These are phyloP conservation scores for Manihot esculenta DNA, from an alignment of 441 rosid species.

Conservation along the genomic window DNA sequence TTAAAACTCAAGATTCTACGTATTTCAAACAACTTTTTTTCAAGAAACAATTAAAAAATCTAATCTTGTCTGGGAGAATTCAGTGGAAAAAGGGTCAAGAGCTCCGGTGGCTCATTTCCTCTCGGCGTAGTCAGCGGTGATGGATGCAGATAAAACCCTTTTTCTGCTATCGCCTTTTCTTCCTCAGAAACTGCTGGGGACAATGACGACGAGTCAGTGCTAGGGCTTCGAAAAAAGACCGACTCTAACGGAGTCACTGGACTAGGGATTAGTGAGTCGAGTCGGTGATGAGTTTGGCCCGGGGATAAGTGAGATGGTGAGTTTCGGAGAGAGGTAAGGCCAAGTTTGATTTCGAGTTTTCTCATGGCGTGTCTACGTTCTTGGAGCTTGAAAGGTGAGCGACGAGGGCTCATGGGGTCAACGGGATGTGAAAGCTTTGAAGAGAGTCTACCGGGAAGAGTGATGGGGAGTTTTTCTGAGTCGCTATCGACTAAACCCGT, in stretches of 20 bases:
- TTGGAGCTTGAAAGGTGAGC: conserved; percentile 52
- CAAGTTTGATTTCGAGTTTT: conserved; percentile 49
- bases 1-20: not conserved
- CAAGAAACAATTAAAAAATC: not conserved
- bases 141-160: conserved; percentile 47
- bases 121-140: conserved; percentile 46
- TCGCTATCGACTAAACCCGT: conserved; percentile 37
- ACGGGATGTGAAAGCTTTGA: conserved; percentile 23
- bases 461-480: conserved; percentile 24
- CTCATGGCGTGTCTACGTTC: conserved; percentile 46
- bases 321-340: conserved; percentile 23
- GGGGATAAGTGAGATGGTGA: conserved; percentile 10
- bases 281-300: not conserved
- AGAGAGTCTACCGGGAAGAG: conserved; percentile 18
- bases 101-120: conserved; percentile 46
- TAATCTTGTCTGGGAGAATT: conserved; percentile 30
- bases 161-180: conserved; percentile 40
- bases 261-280: conserved; percentile 29
- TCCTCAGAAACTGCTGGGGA: conserved; percentile 35
- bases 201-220: conserved; percentile 33
- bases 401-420: conserved; percentile 33
- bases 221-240: conserved; percentile 26
- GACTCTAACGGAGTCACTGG: conserved; percentile 47
- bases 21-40: not conserved
- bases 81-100: conserved; percentile 50